These are phyloP conservation scores for Phytophthora idaei DNA, from an alignment of 352 stramenopile genomes.

Conservation along the genomic window DNA sequence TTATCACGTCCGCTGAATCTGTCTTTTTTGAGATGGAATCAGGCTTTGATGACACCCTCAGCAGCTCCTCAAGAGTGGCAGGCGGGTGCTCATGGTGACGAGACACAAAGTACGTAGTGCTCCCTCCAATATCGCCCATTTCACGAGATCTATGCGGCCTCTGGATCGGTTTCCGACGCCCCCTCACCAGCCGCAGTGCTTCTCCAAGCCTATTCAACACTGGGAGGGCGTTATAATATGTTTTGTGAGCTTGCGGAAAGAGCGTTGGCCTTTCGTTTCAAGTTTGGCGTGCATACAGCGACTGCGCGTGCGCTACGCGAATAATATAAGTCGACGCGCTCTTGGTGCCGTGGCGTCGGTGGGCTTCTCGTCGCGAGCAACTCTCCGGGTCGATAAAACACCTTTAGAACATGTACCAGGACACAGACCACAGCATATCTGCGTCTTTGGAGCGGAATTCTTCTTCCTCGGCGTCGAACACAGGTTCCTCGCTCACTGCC, in stretches of 20 bases:
- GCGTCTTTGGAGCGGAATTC: slow-evolving; percentile 62
- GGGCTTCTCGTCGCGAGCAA: slow-evolving; percentile 24
- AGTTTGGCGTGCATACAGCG: slow-evolving; percentile 11
- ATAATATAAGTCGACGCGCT: slow-evolving; percentile 32
- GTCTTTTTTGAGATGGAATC: neutral
- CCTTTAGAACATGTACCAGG: slow-evolving; percentile 60
- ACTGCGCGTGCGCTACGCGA: slow-evolving; percentile 28
- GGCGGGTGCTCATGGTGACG: slow-evolving; percentile 21
- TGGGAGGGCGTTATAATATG: too few relatives aligned
- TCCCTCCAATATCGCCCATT: slow-evolving; percentile 11
- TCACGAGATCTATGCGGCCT: neutral
- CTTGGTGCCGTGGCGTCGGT: slow-evolving; percentile 5
- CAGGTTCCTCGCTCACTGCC: slow-evolving; percentile 31
- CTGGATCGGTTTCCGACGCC: slow-evolving; percentile 15
- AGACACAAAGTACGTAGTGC: slow-evolving; percentile 20
- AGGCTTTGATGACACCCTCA: slow-evolving; percentile 12
- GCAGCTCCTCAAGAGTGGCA: slow-evolving; percentile 24
- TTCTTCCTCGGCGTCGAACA: slow-evolving; percentile 50
- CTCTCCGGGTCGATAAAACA: slow-evolving; percentile 13
- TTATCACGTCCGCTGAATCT: neutral
- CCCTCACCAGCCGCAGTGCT: slow-evolving; percentile 4
- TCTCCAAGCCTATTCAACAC: too few relatives aligned
- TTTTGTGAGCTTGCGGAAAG: too few relatives aligned
- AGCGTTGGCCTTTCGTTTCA: too few relatives aligned
- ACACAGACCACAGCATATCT: slow-evolving; percentile 63